Conservation (phyloP, 2,329 filamentous ascomycete species). For the Ceratocystis lukuohia region DNA sequence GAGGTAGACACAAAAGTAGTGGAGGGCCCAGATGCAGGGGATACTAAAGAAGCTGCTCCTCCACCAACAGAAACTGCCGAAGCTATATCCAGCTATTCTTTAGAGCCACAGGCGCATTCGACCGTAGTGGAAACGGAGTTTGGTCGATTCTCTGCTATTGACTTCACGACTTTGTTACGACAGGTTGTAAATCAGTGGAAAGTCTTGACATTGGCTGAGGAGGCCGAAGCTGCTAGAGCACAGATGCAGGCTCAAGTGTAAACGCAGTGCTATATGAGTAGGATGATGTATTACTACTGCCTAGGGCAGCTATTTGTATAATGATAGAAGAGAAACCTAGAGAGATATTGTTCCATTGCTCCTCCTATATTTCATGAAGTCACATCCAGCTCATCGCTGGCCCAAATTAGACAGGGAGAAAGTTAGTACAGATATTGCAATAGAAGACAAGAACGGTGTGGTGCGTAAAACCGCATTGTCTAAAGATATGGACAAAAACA, state of each 20-base stretch:
- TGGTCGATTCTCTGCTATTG: neutral
- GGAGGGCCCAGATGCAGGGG: neutral
- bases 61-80: neutral
- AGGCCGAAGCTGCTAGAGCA: neutral
- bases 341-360: no score
- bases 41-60: neutral
- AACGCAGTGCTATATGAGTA: neutral
- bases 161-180: slow-evolving; percentile 5
- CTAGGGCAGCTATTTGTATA: no score
- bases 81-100: neutral
- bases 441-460: no score
- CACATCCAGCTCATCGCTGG: no score
- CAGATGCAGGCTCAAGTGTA: neutral
- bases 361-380: no score
- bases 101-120: neutral
- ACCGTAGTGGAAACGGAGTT: slow-evolving; percentile 8
- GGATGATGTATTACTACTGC: no score
- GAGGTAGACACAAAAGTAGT: neutral
- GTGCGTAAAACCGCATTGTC: no score
- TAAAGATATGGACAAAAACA: no score
- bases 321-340: no score
- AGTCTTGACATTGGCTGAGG: neutral
- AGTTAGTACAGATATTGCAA: no score
- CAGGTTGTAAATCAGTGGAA: slow-evolving; percentile 1
- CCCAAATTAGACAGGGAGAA: no score